These are phyloP conservation scores for Candida schatavii DNA, from an alignment of 805 yeast genomes.

Conservation along the genomic window DNA sequence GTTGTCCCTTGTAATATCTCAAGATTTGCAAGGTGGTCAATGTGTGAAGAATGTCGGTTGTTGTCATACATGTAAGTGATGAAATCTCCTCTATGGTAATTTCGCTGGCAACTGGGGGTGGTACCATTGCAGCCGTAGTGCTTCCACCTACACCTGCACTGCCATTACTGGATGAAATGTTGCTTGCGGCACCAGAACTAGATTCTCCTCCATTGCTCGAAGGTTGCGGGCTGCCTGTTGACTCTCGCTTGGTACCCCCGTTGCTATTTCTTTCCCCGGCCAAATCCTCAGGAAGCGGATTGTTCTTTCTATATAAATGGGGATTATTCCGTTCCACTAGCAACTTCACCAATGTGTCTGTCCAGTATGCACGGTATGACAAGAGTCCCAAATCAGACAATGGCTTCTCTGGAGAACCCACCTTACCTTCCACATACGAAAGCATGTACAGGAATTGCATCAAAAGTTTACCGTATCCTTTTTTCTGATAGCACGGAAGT, in stretches of 20 bases:
- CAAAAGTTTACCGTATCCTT: conserved; percentile 87
- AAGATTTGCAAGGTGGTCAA: conserved; percentile 87
- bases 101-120: conserved; percentile 33
- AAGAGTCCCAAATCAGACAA: conserved; percentile 89
- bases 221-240: conserved; percentile 11
- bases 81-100: conserved; percentile 90
- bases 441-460: conserved; percentile 93
- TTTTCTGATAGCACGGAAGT: conserved; percentile 92
- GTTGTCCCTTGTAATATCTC: conserved; percentile 93
- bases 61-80: conserved; percentile 86
- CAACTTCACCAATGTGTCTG: conserved; percentile 77
- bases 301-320: conserved; percentile 34
- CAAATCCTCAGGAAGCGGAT: conserved; percentile 29
- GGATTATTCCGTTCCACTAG: conserved; percentile 58
- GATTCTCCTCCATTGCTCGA: conserved; percentile 12
- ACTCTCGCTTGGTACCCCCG: conserved; percentile 8
- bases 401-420: conserved; percentile 98
- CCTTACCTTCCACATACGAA: conserved; percentile 81
- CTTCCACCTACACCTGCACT: conserved; percentile 9
- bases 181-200: neutral
- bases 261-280: conserved; percentile 13
- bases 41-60: conserved; percentile 92
- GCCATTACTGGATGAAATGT: neutral
- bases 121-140: conserved; percentile 5
- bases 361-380: conserved; percentile 95